Conservation (phyloP, 805 yeast species). For the Suhomyces xylopsoci region DNA sequence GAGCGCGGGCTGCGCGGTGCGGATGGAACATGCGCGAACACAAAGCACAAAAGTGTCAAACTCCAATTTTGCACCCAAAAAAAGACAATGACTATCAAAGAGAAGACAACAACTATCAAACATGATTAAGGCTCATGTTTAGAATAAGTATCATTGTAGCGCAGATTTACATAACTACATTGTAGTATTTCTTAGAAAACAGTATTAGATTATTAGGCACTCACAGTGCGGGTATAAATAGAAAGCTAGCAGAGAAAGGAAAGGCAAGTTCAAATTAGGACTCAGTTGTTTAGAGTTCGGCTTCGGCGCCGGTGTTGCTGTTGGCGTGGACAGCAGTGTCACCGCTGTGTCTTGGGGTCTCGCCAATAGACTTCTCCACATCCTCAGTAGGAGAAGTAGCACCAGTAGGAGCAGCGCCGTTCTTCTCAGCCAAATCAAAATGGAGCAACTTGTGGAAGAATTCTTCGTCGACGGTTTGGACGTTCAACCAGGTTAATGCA, state of each 20-base stretch:
- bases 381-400: slow-evolving; percentile 2
- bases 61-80: background rate
- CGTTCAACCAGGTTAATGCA: slow-evolving; percentile 27
- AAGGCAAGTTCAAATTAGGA: background rate
- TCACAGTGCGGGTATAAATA: background rate
- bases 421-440: slow-evolving; percentile 9
- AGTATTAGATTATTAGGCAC: background rate
- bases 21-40: background rate
- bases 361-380: slow-evolving; percentile 21
- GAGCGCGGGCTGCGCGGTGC: no score
- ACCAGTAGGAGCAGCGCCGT: background rate
- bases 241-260: background rate
- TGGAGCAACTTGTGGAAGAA: slow-evolving; percentile 20
- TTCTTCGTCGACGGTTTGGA: slow-evolving; percentile 24
- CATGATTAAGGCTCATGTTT: no score
- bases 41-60: background rate
- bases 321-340: slow-evolving; percentile 37
- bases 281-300: no score
- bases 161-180: no score
- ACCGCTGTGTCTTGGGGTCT: slow-evolving; percentile 43
- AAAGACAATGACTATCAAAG: no score
- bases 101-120: no score
- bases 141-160: no score
- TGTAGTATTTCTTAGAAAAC: no score
- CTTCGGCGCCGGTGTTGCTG: background rate